Percentiles rank a stretch among this genome's conserved stretches.
These are phyloP conservation scores for Metschnikowia bowlesiae DNA, from an alignment of 805 yeast genomes.

Conservation along the genomic window DNA sequence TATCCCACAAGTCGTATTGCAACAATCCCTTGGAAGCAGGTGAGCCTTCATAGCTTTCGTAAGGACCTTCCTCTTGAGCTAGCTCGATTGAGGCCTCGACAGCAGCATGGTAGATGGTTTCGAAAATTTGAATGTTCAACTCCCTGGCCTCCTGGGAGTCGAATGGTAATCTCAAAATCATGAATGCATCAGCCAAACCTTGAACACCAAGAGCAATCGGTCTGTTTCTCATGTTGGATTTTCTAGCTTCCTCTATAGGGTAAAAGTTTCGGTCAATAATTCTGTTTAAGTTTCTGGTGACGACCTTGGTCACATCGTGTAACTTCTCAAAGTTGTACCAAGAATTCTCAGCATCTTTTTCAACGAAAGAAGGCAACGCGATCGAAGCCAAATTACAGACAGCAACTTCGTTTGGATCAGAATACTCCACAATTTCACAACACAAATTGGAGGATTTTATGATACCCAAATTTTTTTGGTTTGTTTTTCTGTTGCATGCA, in stretches of 20 bases:
- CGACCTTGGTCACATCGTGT: constrained; percentile 51
- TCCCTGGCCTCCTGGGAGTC: constrained; percentile 55
- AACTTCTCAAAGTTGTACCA: constrained; percentile 55
- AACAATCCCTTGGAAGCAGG: constrained; percentile 56
- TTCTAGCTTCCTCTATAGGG: constrained; percentile 52
- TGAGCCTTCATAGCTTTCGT: constrained; percentile 50
- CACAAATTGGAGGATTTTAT: constrained; percentile 60
- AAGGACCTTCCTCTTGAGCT: constrained; percentile 48
- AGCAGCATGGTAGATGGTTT: constrained; percentile 58
- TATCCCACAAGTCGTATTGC: constrained; percentile 56
- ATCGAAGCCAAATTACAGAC: constrained; percentile 60
- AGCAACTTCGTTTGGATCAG: constrained; percentile 54
- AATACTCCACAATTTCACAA: constrained; percentile 60
- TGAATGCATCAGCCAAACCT: constrained; percentile 57
- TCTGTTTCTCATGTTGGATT: constrained; percentile 53
- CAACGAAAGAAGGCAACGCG: constrained; percentile 54
- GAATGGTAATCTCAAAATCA: constrained; percentile 52
- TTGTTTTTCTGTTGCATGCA: constrained; percentile 55
- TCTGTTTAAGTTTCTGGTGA: constrained; percentile 51
- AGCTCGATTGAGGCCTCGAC: constrained; percentile 55
- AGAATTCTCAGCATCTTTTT: constrained; percentile 35
- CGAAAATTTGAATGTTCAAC: constrained; percentile 56
- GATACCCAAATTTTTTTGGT: constrained; percentile 57
- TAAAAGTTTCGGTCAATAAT: constrained; percentile 54
- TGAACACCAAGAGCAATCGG: constrained; percentile 64